Evolutionary conservation across 805 yeast genomes (phyloP).

Genomic region (Starmera quercuum): DNA sequence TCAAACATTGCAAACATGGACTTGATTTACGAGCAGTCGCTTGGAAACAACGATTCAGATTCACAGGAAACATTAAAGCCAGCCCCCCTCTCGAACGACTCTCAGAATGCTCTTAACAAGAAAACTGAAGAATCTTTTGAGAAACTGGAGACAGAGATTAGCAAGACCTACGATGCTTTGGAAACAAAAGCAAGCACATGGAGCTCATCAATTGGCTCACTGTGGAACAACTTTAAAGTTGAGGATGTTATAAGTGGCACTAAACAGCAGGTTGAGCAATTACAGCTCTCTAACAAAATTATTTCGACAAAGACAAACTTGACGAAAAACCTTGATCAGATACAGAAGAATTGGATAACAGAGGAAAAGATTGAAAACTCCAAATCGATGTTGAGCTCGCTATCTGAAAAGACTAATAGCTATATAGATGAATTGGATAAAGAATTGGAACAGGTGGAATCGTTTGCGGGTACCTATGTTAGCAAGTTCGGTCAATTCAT

Average conservation of each 20-base stretch:
- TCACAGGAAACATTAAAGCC: not conserved
- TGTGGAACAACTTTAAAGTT: conserved; percentile 26
- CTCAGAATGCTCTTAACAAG: conserved; percentile 20
- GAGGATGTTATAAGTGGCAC: conserved; percentile 24
- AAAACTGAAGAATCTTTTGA: conserved; percentile 47
- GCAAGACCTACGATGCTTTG: conserved; percentile 37
- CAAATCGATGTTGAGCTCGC: conserved; percentile 21
- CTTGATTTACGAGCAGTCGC: conserved; percentile 19
- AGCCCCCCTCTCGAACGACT: conserved; percentile 4
- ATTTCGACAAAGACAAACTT: conserved; percentile 1
- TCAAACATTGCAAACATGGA: conserved; percentile 18
- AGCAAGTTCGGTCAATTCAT: conserved; percentile 52
- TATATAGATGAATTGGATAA: conserved; percentile 66
- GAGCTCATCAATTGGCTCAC: conserved; percentile 27
- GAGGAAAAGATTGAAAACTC: conserved; percentile 17
- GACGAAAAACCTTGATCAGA: conserved; percentile 11
- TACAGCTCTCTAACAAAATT: conserved; percentile 12
- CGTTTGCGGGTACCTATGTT: conserved; percentile 54
- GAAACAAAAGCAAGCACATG: conserved; percentile 32
- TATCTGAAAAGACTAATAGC: conserved; percentile 40
- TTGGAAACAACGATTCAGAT: not conserved
- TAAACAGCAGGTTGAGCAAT: conserved; percentile 14
- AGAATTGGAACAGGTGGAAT: conserved; percentile 68
- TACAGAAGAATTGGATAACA: not conserved
- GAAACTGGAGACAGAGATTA: conserved; percentile 46